Base-by-base conservation (phyloP, 495 filamentous ascomycete genomes). In the Hyaloscypha hepaticicola region DNA sequence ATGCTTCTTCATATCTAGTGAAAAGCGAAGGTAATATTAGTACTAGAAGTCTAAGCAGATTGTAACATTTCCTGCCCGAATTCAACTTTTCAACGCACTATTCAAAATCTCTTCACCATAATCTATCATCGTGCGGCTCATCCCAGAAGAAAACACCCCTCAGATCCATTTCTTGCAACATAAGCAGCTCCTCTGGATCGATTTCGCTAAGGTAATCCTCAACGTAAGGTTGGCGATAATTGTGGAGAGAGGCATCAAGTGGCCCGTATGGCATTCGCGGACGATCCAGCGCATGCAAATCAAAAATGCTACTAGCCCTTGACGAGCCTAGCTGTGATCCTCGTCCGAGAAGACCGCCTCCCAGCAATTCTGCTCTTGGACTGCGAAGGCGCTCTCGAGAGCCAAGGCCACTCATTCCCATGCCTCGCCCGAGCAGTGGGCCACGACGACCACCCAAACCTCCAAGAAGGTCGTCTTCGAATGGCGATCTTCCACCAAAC, bases 191-290 rank as follows among this genome's bases (percentile, higher is more conserved):
- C 0, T 28, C 5, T 3, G 26, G 1, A 24, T 53, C 50, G n/a
- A 25, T 28, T 8, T 53, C 50, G 50, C 50, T 53, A 21, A 53
- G 25, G 22, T 53, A 53, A 53, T 53, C 50, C 22, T 53, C 50
- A 9, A 53, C 50, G 50, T 53, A 53, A 11, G 50, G 50, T 26
- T 19, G 25, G 3, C 50, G 50, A 28, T 53, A 53, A 4, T 53
- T 53, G n/a, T 5, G 14, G 3, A 53, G 16, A 19, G n/a, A 16
- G 26, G 22, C 8, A 5, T 16, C 48, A 53, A 53, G 3, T 12
- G 50, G 50, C 50, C 50, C 50, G 25, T 25, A 53, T 5, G 50
- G 25, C 50, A 53, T 53, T 53, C 50, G 50, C 0, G 50, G 25
- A 9, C 50, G 50, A 53, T 53, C 50, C 11, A 53, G 21, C 5